phyloP scores from a whole-genome alignment of 176 grass and related monocot species.

The Eleusine indica region DNA sequence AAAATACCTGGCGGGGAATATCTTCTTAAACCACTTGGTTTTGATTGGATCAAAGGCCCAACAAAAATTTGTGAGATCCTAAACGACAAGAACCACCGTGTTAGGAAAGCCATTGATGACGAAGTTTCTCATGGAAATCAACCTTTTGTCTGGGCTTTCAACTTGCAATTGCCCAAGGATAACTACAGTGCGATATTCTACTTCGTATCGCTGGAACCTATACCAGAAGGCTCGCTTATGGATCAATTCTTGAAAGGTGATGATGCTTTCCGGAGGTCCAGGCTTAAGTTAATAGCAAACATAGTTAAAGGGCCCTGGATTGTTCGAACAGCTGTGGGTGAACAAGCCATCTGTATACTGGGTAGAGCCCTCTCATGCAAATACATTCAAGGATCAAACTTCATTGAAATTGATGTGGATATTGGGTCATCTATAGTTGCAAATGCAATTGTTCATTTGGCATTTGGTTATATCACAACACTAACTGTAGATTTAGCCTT shows the following conservation, averaged over 20 bases:
- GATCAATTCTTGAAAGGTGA: slow-evolving; percentile 95
- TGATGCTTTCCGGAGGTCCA: slow-evolving; percentile 79
- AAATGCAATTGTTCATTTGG: slow-evolving; percentile 95
- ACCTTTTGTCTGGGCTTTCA: slow-evolving; percentile 94
- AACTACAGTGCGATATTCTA: slow-evolving; percentile 78
- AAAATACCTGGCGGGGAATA: slow-evolving; percentile 81
- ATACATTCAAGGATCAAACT: slow-evolving; percentile 69
- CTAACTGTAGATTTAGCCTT: slow-evolving; percentile 92
- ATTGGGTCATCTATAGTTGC: slow-evolving; percentile 92
- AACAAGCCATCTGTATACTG: slow-evolving; percentile 93
- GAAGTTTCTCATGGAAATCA: slow-evolving; percentile 53
- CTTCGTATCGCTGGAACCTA: slow-evolving; percentile 66
- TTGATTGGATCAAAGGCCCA: slow-evolving; percentile 86
- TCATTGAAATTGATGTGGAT: slow-evolving; percentile 94
- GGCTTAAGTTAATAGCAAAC: slow-evolving; percentile 95
- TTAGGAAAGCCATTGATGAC: slow-evolving; percentile 70
- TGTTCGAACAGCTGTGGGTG: slow-evolving; percentile 90
- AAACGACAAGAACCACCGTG: slow-evolving; percentile 69
- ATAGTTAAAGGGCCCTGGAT: slow-evolving; percentile 88
- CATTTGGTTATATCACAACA: slow-evolving; percentile 79
- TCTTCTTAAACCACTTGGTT: slow-evolving; percentile 84
- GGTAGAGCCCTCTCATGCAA: slow-evolving; percentile 85
- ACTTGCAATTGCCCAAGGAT: slow-evolving; percentile 94
- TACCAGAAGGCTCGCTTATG: slow-evolving; percentile 62
- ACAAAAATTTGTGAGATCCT: slow-evolving; percentile 71